These are phyloP conservation scores for Kitagawia praeruptora DNA, from an alignment of 129 eudicot genomes.

Conservation along the genomic window DNA sequence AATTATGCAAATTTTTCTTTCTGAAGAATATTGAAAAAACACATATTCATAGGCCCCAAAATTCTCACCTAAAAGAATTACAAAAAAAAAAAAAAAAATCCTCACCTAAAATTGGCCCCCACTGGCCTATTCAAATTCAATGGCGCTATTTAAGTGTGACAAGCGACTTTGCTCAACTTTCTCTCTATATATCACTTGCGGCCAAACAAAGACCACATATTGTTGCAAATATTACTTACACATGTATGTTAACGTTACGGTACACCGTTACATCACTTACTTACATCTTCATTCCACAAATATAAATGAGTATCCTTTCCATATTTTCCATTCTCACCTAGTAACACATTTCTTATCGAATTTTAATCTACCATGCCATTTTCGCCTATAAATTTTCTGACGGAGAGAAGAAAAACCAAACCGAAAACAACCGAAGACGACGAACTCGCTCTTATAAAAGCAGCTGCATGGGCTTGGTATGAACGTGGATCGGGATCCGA, in stretches of 20 bases:
- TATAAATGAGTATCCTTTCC: background rate
- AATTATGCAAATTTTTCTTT: too few relatives aligned
- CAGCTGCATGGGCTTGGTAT: constrained; percentile 82
- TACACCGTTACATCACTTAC: background rate
- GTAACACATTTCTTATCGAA: background rate
- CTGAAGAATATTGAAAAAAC: too few relatives aligned
- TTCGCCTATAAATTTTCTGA: constrained; percentile 1
- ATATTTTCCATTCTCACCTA: background rate
- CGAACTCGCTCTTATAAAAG: constrained; percentile 36
- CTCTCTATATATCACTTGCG: background rate
- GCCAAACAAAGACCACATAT: constrained; percentile 4
- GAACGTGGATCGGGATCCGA: constrained; percentile 57
- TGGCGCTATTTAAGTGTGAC: constrained; percentile 3
- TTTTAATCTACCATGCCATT: constrained; percentile 4
- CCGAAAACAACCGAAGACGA: constrained; percentile 24
- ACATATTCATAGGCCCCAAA: too few relatives aligned
- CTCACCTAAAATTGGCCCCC: constrained; percentile 2
- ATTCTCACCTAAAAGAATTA: too few relatives aligned
- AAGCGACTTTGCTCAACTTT: constrained; percentile 5
- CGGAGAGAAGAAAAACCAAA: constrained; percentile 7
- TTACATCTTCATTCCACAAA: background rate
- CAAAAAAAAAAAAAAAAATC: too few relatives aligned
- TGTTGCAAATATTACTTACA: background rate
- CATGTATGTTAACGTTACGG: background rate
- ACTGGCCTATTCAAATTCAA: constrained; percentile 3